phyloP scores from a whole-genome alignment of 2,329 filamentous ascomycete species.

The Phaeomoniella chlamydospora region DNA sequence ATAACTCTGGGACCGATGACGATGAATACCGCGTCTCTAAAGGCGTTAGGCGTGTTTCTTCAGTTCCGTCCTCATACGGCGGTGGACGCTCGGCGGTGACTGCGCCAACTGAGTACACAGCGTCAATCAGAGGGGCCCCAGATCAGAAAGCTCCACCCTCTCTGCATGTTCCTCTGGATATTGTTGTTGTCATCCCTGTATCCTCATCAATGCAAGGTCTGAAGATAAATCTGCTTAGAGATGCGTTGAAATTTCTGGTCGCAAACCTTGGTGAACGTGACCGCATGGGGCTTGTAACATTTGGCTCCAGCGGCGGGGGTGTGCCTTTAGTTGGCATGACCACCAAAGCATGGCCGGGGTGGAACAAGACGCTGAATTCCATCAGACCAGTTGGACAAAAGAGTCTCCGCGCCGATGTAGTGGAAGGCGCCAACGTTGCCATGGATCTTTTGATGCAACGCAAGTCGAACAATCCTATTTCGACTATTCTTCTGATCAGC shows the following conservation, averaged over 20 bases:
- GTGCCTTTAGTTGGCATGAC: conserved; percentile 98
- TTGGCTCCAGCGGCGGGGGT: conserved; percentile 84
- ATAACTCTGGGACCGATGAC: conserved; percentile 50
- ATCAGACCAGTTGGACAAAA: conserved; percentile 93
- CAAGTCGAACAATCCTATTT: conserved; percentile 88
- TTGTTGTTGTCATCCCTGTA: conserved; percentile 92
- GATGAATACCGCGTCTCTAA: conserved; percentile 54
- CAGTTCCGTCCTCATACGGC: conserved; percentile 68
- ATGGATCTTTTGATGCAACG: conserved; percentile 98
- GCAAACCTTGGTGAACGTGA: conserved; percentile 80
- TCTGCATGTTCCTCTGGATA: conserved; percentile 80
- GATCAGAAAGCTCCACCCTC: conserved; percentile 27
- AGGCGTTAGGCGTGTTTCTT: conserved; percentile 60
- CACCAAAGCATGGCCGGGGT: conserved; percentile 83
- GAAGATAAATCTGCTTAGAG: conserved; percentile 87
- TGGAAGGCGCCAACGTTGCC: conserved; percentile 92
- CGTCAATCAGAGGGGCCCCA: conserved; percentile 37
- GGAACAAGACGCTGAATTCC: conserved; percentile 70
- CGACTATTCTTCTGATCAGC: conserved; percentile 91
- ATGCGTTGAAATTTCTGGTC: conserved; percentile 85
- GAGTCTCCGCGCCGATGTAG: conserved; percentile 88
- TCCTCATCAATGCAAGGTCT: conserved; percentile 99
- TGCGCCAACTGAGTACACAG: conserved; percentile 84
- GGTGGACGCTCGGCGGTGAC: conserved; percentile 72
- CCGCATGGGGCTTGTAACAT: conserved; percentile 93